These are phyloP conservation scores for Penicillium bovifimosum DNA, from an alignment of 495 filamentous ascomycete genomes.

Conservation along the genomic window DNA sequence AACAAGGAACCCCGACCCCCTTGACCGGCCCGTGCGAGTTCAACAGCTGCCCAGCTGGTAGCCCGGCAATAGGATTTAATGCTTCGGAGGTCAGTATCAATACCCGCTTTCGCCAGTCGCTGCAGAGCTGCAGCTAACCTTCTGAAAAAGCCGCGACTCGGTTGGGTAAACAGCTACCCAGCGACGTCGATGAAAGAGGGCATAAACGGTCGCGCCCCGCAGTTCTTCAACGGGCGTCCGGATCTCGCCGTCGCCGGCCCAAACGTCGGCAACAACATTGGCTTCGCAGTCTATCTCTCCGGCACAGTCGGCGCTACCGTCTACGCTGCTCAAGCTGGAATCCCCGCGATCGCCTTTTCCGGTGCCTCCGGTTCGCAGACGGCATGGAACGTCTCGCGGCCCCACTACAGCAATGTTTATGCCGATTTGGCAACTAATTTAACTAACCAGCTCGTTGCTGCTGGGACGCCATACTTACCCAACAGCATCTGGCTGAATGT, in stretches of 20 bases:
- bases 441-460: slow-evolving; percentile 44
- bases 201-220: slow-evolving; percentile 49
- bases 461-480: slow-evolving; percentile 57
- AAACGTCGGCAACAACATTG: slow-evolving; percentile 59
- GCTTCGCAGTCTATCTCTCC: slow-evolving; percentile 46
- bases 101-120: background rate
- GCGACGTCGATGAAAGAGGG: slow-evolving; percentile 60
- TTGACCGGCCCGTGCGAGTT: slow-evolving; percentile 50
- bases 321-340: slow-evolving; percentile 49
- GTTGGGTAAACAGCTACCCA: slow-evolving; percentile 67
- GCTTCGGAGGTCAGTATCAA: slow-evolving; percentile 29
- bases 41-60: slow-evolving; percentile 51
- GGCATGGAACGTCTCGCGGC: slow-evolving; percentile 44
- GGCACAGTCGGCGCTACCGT: slow-evolving; percentile 59
- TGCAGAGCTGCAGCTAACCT: background rate
- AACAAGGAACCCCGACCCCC: slow-evolving; percentile 40
- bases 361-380: slow-evolving; percentile 45
- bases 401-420: slow-evolving; percentile 51
- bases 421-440: slow-evolving; percentile 55
- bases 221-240: slow-evolving; percentile 44
- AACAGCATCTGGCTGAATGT: slow-evolving; percentile 58
- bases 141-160: slow-evolving; percentile 41
- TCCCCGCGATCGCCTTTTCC: slow-evolving; percentile 62
- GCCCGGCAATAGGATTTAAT: slow-evolving; percentile 50
- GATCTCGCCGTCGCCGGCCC: slow-evolving; percentile 60